Percentiles rank a stretch among this genome's conserved stretches.
Evolutionary conservation across 1,284 basidiomycete species (phyloP).

Genomic region (Pseudozyma sp.): DNA sequence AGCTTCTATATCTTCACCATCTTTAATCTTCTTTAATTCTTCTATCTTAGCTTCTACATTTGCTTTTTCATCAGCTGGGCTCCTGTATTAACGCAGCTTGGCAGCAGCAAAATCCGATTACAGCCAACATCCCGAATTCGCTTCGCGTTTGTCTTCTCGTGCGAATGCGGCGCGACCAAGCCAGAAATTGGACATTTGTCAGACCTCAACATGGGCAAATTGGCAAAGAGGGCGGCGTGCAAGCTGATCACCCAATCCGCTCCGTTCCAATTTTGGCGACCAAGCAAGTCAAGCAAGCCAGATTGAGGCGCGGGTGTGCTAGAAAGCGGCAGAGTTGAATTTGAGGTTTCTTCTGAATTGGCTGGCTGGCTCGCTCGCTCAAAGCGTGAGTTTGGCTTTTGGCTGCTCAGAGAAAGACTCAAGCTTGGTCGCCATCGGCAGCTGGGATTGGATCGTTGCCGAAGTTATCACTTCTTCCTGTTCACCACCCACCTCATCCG

Average conservation of each 20-base stretch:
- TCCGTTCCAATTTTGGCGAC: slow-evolving; percentile 24
- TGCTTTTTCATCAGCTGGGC: too few species aligned
- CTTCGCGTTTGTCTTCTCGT: slow-evolving; percentile 2
- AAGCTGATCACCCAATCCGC: slow-evolving; percentile 34
- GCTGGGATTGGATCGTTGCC: slow-evolving; percentile 6
- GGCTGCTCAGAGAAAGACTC: not conserved
- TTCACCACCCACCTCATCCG: slow-evolving; percentile 21
- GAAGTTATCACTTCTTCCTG: slow-evolving; percentile 16
- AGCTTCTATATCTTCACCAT: too few species aligned
- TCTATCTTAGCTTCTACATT: too few species aligned
- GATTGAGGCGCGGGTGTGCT: not conserved
- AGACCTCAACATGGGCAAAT: not conserved
- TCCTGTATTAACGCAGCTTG: not conserved
- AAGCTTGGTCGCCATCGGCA: slow-evolving; percentile 28
- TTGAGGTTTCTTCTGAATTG: slow-evolving; percentile 16
- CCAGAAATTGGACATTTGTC: slow-evolving; percentile 29
- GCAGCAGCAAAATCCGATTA: not conserved
- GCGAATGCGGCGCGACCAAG: slow-evolving; percentile 11
- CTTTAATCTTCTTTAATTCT: too few species aligned
- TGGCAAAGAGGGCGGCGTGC: not conserved
- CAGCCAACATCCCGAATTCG: not conserved
- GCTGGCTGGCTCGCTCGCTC: not conserved
- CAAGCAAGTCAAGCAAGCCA: not conserved
- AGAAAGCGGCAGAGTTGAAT: not conserved
- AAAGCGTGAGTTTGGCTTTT: not conserved